Conservation (phyloP, 345 rosid species). For the Populus davidiana region DNA sequence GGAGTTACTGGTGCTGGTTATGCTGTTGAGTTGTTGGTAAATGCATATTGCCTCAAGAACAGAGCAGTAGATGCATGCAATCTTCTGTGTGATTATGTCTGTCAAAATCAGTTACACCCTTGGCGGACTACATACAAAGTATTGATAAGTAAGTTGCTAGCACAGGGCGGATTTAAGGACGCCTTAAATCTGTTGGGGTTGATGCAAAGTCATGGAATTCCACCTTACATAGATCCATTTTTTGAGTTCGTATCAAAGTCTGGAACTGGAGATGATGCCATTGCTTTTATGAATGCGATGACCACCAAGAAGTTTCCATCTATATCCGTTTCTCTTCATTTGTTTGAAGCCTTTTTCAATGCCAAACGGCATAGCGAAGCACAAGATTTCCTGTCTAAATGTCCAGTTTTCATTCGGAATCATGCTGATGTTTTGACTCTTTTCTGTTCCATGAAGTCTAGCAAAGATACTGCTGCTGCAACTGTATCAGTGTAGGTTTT, state of each 20-base stretch:
- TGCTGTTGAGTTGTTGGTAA: constrained; percentile 62
- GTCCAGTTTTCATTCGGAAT: constrained; percentile 63
- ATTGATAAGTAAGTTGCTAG: constrained; percentile 59
- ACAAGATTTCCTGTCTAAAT: constrained; percentile 66
- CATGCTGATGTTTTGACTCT: constrained; percentile 79
- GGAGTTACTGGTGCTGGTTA: constrained; percentile 41
- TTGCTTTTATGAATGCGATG: constrained; percentile 57
- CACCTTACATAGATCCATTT: constrained; percentile 69
- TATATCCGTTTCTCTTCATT: constrained; percentile 50
- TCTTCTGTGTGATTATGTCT: constrained; percentile 42
- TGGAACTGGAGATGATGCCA: constrained; percentile 67
- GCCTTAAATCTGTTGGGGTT: constrained; percentile 56
- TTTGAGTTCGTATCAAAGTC: constrained; percentile 57
- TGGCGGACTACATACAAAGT: constrained; percentile 55
- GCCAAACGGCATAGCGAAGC: constrained; percentile 63
- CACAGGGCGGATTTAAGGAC: constrained; percentile 58
- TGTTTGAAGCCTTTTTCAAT: constrained; percentile 63
- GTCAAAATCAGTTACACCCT: constrained; percentile 49
- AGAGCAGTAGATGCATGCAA: constrained; percentile 64
- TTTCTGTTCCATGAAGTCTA: constrained; percentile 35
- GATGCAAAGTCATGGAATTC: constrained; percentile 76
- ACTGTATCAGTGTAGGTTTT: constrained; percentile 29
- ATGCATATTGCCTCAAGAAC: constrained; percentile 57
- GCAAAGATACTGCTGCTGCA: constrained; percentile 22
- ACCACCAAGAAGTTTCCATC: constrained; percentile 71